Evolutionary conservation across 1,284 basidiomycete genomes (phyloP).

Genomic region (Heterobasidion occidentale): DNA sequence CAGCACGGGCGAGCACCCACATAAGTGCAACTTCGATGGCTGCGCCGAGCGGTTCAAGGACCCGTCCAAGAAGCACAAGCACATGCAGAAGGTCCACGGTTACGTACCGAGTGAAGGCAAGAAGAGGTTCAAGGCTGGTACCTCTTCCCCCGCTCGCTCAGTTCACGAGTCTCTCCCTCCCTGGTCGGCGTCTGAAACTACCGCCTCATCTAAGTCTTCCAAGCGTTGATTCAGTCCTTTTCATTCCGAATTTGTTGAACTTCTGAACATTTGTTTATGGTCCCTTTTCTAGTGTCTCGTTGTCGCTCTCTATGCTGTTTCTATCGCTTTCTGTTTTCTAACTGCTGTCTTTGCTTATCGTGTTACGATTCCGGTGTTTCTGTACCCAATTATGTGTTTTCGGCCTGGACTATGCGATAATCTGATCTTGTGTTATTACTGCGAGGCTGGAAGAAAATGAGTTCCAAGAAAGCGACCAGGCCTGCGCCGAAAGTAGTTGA

Average conservation of each 20-base stretch:
- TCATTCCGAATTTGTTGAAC: no score
- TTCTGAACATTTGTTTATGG: no score
- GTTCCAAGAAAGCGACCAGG: no score
- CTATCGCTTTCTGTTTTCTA: no score
- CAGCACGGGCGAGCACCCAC: constrained; percentile 49
- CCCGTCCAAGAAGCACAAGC: constrained; percentile 52
- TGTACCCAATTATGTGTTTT: neutral
- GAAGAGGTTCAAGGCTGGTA: constrained; percentile 29
- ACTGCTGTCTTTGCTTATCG: no score
- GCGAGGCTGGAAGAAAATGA: neutral
- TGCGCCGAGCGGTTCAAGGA: constrained; percentile 53
- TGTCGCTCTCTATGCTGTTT: no score
- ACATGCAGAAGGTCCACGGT: constrained; percentile 45
- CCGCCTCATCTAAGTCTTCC: no score
- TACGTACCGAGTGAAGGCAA: constrained; percentile 40
- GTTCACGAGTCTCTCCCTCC: constrained; percentile 11
- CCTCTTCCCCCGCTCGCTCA: neutral
- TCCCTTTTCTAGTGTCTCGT: no score
- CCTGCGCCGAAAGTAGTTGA: no score
- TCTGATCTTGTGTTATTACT: neutral
- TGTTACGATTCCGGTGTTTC: neutral
- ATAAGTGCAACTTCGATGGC: constrained; percentile 40
- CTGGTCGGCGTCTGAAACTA: no score
- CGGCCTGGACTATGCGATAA: neutral
- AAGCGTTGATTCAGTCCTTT: no score